Percentiles rank a stretch among this genome's conserved stretches.
Conservation (phyloP, 768 basidiomycete species). For the Pleurotus giganteus region DNA sequence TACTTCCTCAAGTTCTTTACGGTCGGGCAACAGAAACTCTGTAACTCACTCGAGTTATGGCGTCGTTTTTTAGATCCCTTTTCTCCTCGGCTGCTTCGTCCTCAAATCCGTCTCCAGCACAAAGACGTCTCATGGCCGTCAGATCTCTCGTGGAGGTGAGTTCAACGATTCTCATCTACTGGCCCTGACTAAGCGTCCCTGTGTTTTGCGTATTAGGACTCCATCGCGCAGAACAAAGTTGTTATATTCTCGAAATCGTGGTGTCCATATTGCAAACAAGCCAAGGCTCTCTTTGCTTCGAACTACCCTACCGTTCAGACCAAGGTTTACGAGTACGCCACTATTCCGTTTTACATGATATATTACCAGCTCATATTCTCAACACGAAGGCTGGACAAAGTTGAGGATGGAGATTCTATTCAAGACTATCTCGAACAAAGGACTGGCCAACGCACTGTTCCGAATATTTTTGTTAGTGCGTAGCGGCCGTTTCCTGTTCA, state of each 20-base stretch:
- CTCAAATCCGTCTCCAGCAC: slow-evolving; percentile 22
- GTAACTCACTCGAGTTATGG: too few species aligned
- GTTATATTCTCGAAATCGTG: slow-evolving; percentile 42
- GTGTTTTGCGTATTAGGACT: slow-evolving; percentile 18
- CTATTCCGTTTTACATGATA: not conserved
- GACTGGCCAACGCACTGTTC: slow-evolving; percentile 54
- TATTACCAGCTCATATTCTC: not conserved
- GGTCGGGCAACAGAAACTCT: too few species aligned
- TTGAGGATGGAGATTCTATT: slow-evolving; percentile 43
- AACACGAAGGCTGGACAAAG: slow-evolving; percentile 39
- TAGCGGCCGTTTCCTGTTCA: not conserved
- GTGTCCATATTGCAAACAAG: slow-evolving; percentile 34
- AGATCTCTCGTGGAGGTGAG: slow-evolving; percentile 45
- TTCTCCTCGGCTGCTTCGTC: slow-evolving; percentile 31
- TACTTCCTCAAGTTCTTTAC: too few species aligned
- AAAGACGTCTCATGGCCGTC: slow-evolving; percentile 29
- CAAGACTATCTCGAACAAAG: slow-evolving; percentile 48
- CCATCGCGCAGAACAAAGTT: slow-evolving; percentile 35
- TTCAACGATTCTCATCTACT: not conserved
- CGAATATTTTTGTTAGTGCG: slow-evolving; percentile 61
- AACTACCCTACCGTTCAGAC: slow-evolving; percentile 24
- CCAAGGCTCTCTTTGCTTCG: slow-evolving; percentile 32
- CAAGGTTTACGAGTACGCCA: slow-evolving; percentile 32
- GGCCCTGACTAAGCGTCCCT: not conserved
- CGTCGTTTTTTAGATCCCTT: slow-evolving; percentile 16